A percentile compares a stretch with the other conserved stretches of the same genome.
phyloP scores from a whole-genome alignment of 108 stramenopile genomes.

The Stephanodiscus minutulus region DNA sequence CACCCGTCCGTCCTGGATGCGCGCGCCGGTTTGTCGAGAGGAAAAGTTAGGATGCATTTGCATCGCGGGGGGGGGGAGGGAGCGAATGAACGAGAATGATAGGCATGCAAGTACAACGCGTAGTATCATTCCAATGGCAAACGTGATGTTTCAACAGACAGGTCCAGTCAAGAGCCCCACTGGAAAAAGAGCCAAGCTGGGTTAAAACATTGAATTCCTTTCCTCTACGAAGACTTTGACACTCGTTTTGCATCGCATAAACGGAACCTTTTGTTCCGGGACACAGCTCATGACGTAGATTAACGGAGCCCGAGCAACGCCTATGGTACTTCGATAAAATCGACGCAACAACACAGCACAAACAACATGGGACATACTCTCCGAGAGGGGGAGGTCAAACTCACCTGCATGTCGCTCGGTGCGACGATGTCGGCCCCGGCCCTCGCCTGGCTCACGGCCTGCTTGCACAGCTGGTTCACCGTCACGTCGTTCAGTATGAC shows the following conservation, averaged over 20 bases:
- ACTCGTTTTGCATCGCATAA: slow-evolving; percentile 11
- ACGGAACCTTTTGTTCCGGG: slow-evolving; percentile 18
- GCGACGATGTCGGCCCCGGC: slow-evolving; percentile 97
- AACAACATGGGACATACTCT: too few species aligned
- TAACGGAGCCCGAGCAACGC: slow-evolving; percentile 16
- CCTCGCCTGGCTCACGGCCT: slow-evolving; percentile 94
- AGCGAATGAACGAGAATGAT: too few species aligned
- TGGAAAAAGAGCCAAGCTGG: slow-evolving; percentile 4
- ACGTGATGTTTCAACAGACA: slow-evolving; percentile 17
- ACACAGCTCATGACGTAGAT: slow-evolving; percentile 13
- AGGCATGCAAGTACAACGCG: too few species aligned
- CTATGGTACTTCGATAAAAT: slow-evolving; percentile 17
- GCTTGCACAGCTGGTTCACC: slow-evolving; percentile 96
- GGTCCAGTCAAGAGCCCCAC: slow-evolving; percentile 15
- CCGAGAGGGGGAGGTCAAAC: too few species aligned
- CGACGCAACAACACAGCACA: too few species aligned
- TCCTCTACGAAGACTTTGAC: slow-evolving; percentile 18
- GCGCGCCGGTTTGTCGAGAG: too few species aligned
- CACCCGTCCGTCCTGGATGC: slow-evolving; percentile 98
- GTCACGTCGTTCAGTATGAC: slow-evolving; percentile 98
- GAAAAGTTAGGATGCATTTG: too few species aligned
- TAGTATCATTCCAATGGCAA: not conserved
- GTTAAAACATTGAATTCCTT: slow-evolving; percentile 16
- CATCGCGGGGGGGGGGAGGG: too few species aligned
- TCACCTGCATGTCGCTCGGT: slow-evolving; percentile 96